Conservation (phyloP, 495 filamentous ascomycete genomes). For the Penicillium daleae region DNA sequence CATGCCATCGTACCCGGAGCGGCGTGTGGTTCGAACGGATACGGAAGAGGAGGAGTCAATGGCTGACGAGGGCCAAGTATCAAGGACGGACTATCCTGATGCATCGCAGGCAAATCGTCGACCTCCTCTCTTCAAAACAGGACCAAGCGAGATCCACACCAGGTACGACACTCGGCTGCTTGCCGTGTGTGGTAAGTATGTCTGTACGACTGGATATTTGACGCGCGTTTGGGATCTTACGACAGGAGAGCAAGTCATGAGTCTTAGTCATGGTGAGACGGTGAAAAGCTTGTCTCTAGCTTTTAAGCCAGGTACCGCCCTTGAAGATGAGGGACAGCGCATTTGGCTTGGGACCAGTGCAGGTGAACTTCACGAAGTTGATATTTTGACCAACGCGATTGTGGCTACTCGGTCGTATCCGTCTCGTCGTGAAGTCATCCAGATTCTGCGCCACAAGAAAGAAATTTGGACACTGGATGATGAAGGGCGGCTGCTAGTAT, state of each 20-base stretch:
- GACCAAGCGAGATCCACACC: slow-evolving; percentile 74
- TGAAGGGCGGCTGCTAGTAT: slow-evolving; percentile 83
- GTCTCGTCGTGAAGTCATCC: slow-evolving; percentile 78
- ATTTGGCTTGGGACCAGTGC: slow-evolving; percentile 91
- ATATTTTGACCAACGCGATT: slow-evolving; percentile 71
- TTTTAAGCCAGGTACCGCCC: slow-evolving; percentile 77
- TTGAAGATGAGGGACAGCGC: slow-evolving; percentile 77
- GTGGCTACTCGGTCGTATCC: slow-evolving; percentile 71
- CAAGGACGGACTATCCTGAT: slow-evolving; percentile 73
- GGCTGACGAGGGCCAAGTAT: slow-evolving; percentile 35
- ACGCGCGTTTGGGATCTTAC: slow-evolving; percentile 86
- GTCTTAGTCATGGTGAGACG: slow-evolving; percentile 75
- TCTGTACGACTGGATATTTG: slow-evolving; percentile 81
- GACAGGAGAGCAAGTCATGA: slow-evolving; percentile 80
- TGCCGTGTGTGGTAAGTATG: slow-evolving; percentile 84
- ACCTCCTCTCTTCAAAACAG: slow-evolving; percentile 71
- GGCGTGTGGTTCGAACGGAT: slow-evolving; percentile 29
- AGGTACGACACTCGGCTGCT: slow-evolving; percentile 82
- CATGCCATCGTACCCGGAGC: slow-evolving; percentile 27
- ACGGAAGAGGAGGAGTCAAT: slow-evolving; percentile 38
- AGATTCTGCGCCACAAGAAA: slow-evolving; percentile 82
- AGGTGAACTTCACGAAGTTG: slow-evolving; percentile 87
- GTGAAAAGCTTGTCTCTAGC: slow-evolving; percentile 76
- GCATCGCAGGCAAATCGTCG: slow-evolving; percentile 82
- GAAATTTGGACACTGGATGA: slow-evolving; percentile 96